Evolutionary conservation across 768 basidiomycete genomes (phyloP), one percentile per base, ranked within the genome.

Genomic region (Hericium coralloides): DNA sequence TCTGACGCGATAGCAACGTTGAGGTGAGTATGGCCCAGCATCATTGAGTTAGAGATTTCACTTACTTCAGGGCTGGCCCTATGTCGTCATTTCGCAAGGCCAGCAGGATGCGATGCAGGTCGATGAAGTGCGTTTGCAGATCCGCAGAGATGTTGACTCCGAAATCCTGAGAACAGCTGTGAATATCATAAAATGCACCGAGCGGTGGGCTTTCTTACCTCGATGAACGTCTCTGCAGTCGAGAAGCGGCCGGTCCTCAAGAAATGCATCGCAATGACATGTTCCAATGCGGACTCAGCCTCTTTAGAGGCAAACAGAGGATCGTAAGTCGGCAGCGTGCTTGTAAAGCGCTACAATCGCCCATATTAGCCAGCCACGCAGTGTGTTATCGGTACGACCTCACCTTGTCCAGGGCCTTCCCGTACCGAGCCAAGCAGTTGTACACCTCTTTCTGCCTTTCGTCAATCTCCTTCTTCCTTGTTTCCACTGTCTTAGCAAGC

Each of bases 371-470:
- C 49, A n/a, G 14, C 49, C 4, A 4, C 23, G 10, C 17, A 17
- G 2, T 17, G 2, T 12, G n/a, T 7, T n/a, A 45, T 39, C 25
- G 36, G 49, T 50, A 55, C 23, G 50, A 45, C 58, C 77, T 45
- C 56, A 90, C 95, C 86, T 97, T 98, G 67, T 98, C 95, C 67
- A 98, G 70, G 0, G 84, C 79, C 72, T 94, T 98, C 26, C 91
- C 92, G 38, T 95, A 76, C 62, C 82, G 82, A 25, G 84, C 80
- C 9, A 97, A 71, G 2, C 85, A 83, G 18, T 78, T 81, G 64
- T 95, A 91, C 37, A 92, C 78, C 63, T 94, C 93, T 69, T 95
- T 98, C 75, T 94, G 85, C 3, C 85, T 79, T 38, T 94, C 90
- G 57, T 92, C 90, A 1, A 93, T 76, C 57, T 91, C 90, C 68